Evolutionary conservation across 2,329 filamentous ascomycete genomes (phyloP).

Genomic region (Neonectria punicea): DNA sequence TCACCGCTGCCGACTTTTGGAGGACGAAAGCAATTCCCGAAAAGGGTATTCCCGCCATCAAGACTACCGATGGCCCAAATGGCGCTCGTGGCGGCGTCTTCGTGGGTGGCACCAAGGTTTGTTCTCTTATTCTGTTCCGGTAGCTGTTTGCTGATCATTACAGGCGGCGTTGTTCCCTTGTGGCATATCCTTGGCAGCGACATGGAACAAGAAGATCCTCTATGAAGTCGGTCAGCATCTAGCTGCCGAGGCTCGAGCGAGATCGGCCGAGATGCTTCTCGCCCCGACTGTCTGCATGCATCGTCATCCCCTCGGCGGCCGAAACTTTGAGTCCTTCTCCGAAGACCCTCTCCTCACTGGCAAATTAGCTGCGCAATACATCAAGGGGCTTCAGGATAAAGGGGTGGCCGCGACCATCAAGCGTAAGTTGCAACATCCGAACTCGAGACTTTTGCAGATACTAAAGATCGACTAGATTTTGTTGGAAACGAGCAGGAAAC

Average conservation of each 20-base stretch:
- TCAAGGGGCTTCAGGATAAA: constrained; percentile 77
- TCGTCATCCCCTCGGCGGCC: constrained; percentile 82
- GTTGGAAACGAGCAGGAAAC: constrained; percentile 81
- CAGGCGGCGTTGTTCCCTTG: constrained; percentile 83
- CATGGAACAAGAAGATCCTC: constrained; percentile 79
- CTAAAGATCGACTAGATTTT: constrained; percentile 58
- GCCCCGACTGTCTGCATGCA: constrained; percentile 86
- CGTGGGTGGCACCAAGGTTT: constrained; percentile 72
- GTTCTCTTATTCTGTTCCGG: constrained; percentile 18
- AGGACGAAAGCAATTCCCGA: constrained; percentile 71
- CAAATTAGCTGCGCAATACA: constrained; percentile 76
- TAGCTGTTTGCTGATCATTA: not conserved
- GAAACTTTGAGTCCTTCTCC: constrained; percentile 88
- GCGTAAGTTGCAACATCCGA: constrained; percentile 57
- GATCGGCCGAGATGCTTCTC: constrained; percentile 78
- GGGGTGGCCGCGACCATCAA: constrained; percentile 83
- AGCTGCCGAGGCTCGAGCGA: constrained; percentile 76
- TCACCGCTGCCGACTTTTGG: constrained; percentile 76
- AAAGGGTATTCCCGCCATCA: constrained; percentile 72
- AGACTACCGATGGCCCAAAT: constrained; percentile 76
- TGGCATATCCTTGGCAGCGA: constrained; percentile 80
- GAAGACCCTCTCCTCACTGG: constrained; percentile 84
- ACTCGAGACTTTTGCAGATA: not conserved
- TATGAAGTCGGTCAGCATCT: constrained; percentile 76
- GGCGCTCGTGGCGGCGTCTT: constrained; percentile 75